These are phyloP conservation scores for Leucogyrophana mollusca DNA, from an alignment of 768 basidiomycete genomes.

Conservation along the genomic window DNA sequence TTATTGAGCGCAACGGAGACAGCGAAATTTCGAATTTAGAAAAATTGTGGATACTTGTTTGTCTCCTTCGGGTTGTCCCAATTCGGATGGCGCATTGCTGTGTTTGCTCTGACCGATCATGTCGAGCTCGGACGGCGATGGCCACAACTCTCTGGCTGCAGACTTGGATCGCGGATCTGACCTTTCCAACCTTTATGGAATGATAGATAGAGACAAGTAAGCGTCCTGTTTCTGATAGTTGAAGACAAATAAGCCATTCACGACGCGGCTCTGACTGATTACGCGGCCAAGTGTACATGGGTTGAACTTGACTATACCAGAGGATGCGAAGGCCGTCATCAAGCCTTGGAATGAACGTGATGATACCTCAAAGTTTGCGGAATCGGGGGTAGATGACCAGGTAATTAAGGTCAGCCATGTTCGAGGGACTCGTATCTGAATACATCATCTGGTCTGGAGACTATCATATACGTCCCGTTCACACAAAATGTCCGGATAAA, in stretches of 20 bases:
- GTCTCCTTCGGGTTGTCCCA: neutral
- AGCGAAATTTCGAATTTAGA: conserved; percentile 13
- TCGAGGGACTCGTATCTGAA: conserved; percentile 11
- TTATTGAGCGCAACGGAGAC: conserved; percentile 6
- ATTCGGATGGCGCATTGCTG: conserved; percentile 10
- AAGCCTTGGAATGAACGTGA: conserved; percentile 84
- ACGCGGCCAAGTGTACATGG: conserved; percentile 75
- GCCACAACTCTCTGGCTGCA: conserved; percentile 42
- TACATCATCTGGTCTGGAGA: conserved; percentile 36
- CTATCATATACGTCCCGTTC: conserved; percentile 83
- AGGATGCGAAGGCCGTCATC: conserved; percentile 72
- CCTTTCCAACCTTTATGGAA: conserved; percentile 51
- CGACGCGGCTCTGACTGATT: conserved; percentile 1
- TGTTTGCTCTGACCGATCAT: conserved; percentile 1
- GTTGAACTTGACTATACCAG: conserved; percentile 77
- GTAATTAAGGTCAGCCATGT: conserved; percentile 34
- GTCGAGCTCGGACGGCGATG: conserved; percentile 18
- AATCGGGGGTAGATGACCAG: conserved; percentile 87
- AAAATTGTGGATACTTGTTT: conserved; percentile 13
- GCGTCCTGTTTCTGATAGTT: conserved; percentile 16
- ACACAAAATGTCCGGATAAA: conserved; percentile 72
- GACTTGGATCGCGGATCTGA: conserved; percentile 46
- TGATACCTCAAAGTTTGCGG: conserved; percentile 59
- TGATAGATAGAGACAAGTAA: conserved; percentile 71
- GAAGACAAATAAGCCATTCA: neutral